Evolutionary conservation across 2,329 filamentous ascomycete species (phyloP).

Genomic region (Fusarium fujikuroi): DNA sequence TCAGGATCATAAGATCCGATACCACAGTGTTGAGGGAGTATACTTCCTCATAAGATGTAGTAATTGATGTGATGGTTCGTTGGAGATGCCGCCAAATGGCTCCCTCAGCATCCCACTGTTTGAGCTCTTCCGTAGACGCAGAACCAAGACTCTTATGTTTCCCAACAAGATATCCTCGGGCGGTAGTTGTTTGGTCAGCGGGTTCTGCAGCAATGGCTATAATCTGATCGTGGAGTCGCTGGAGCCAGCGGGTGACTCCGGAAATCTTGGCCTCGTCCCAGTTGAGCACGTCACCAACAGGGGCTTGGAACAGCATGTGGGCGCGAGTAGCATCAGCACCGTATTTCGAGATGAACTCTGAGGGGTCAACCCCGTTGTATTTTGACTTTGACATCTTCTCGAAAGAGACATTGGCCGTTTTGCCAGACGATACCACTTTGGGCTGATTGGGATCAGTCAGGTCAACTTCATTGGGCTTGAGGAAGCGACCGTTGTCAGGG

Average conservation of each 20-base stretch:
- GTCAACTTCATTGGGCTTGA: constrained; percentile 81
- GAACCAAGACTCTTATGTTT: constrained; percentile 45
- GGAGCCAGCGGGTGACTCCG: constrained; percentile 84
- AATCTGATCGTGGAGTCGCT: constrained; percentile 71
- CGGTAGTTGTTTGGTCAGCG: constrained; percentile 17
- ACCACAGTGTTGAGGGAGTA: constrained; percentile 85
- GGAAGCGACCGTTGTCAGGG: constrained; percentile 77
- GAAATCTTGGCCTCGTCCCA: constrained; percentile 88
- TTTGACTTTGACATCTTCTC: constrained; percentile 98
- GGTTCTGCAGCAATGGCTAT: constrained; percentile 34
- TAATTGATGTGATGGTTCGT: constrained; percentile 73
- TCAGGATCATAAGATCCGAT: constrained; percentile 84
- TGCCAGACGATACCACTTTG: constrained; percentile 69
- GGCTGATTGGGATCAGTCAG: constrained; percentile 65
- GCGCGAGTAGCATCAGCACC: constrained; percentile 87
- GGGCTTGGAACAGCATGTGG: constrained; percentile 90
- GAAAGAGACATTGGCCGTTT: constrained; percentile 70
- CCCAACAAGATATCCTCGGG: constrained; percentile 53
- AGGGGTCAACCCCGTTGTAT: constrained; percentile 89
- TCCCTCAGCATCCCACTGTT: constrained; percentile 59
- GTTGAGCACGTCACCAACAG: constrained; percentile 83
- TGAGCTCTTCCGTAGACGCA: constrained; percentile 48
- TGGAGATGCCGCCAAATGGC: constrained; percentile 74
- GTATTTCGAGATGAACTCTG: constrained; percentile 75
- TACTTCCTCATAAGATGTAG: constrained; percentile 73